Percentiles rank a stretch among this genome's conserved stretches.
phyloP scores from a whole-genome alignment of 805 yeast species.

The Metschnikowia noctiluminum region DNA sequence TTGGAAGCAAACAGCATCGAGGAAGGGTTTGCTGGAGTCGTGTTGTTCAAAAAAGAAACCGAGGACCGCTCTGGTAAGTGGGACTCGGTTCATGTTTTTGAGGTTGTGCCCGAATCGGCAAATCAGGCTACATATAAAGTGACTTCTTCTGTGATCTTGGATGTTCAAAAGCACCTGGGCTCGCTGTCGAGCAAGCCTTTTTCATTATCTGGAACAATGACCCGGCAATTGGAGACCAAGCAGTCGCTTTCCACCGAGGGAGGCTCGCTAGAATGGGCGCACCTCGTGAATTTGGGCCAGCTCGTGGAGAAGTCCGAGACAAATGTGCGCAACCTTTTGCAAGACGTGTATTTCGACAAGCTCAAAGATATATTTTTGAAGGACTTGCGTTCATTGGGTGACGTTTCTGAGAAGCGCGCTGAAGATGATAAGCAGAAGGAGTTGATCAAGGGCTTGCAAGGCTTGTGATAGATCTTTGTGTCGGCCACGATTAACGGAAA shows the following conservation, averaged over 20 bases:
- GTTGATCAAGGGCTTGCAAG: constrained; percentile 38
- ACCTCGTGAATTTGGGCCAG: constrained; percentile 81
- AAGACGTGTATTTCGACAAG: constrained; percentile 94
- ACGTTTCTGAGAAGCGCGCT: constrained; percentile 26
- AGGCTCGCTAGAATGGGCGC: constrained; percentile 53
- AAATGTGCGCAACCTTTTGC: constrained; percentile 79
- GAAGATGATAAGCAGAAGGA: constrained; percentile 35
- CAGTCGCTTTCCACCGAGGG: constrained; percentile 37
- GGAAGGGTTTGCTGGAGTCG: constrained; percentile 86
- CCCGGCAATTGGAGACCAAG: constrained; percentile 72
- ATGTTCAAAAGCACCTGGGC: constrained; percentile 38
- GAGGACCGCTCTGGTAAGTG: constrained; percentile 57
- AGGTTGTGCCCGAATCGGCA: constrained; percentile 47
- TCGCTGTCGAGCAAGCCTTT: constrained; percentile 18
- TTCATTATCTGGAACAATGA: constrained; percentile 74
- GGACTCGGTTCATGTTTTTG: constrained; percentile 95
- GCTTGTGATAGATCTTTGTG: constrained; percentile 18
- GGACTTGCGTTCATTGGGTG: constrained; percentile 41
- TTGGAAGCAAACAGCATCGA: constrained; percentile 33
- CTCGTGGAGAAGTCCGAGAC: constrained; percentile 86
- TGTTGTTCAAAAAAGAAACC: constrained; percentile 70
- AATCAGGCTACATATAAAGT: constrained; percentile 55
- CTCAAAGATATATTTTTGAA: constrained; percentile 74
- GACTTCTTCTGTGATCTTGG: constrained; percentile 85
- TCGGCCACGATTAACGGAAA: not conserved